Evolutionary conservation across 495 filamentous ascomycete genomes (phyloP).

Genomic region (Podospora anserina): DNA sequence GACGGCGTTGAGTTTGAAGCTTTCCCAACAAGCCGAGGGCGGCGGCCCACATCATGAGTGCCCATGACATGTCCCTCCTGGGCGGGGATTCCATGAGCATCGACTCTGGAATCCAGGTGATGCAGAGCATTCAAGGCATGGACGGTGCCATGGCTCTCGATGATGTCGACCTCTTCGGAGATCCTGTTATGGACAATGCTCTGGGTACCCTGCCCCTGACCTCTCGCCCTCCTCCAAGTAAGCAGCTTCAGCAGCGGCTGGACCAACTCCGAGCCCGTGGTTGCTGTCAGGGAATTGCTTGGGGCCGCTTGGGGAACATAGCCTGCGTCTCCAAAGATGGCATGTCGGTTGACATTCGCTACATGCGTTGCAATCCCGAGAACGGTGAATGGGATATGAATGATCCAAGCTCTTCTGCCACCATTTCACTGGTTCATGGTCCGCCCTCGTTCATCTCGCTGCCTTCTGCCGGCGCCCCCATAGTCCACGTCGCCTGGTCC

Average conservation of each 20-base stretch:
- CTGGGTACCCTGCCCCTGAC: conserved; percentile 52
- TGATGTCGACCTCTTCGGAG: conserved; percentile 75
- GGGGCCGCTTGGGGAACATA: conserved; percentile 87
- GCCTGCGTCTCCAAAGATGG: conserved; percentile 76
- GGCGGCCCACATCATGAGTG: conserved; percentile 22
- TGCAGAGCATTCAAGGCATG: conserved; percentile 27
- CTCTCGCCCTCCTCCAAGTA: conserved; percentile 49
- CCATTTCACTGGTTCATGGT: conserved; percentile 42
- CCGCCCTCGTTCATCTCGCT: conserved; percentile 35
- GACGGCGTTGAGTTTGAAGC: background rate
- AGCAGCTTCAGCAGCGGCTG: conserved; percentile 66
- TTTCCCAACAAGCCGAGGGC: background rate
- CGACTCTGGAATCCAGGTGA: conserved; percentile 10
- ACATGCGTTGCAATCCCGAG: conserved; percentile 64
- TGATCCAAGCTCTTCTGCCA: conserved; percentile 46
- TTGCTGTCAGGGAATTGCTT: conserved; percentile 82
- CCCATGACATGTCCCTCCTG: conserved; percentile 39
- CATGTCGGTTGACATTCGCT: conserved; percentile 62
- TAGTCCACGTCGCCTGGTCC: conserved; percentile 79
- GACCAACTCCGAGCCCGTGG: conserved; percentile 76
- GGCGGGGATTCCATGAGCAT: conserved; percentile 20
- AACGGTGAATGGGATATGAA: conserved; percentile 78
- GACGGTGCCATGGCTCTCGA: conserved; percentile 52
- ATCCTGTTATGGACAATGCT: conserved; percentile 50
- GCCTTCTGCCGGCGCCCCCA: conserved; percentile 43